Base-by-base conservation (phyloP, 768 basidiomycete genomes). In the Amanita inopinata region DNA sequence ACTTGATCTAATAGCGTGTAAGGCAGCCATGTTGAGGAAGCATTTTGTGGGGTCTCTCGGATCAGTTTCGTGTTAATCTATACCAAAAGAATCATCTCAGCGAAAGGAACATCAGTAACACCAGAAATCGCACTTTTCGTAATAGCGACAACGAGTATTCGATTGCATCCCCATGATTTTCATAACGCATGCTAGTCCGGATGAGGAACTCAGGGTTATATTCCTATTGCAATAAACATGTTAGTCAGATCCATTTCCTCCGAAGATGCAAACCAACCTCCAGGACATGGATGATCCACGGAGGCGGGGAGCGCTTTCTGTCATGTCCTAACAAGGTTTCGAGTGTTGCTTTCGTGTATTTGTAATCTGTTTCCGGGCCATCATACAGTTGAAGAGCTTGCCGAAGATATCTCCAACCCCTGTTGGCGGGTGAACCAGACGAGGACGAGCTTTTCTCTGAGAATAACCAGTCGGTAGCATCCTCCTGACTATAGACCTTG, bases 331-430 rank as follows among this genome's bases (percentile, higher is more conserved):
- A 61, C 14, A 93, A 75, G 5, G 78, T 81, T 57, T 93, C 86
- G 36, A 92, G 64, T 10, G 78, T 74, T 17, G 77, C 73, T 53
- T 88, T 86, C 36, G 74, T 73, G 57, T 96, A 94, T 45, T 70
- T 71, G 61, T 73, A 80, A 55, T 89, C 80, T 10, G 77, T 86
- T 39, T 77, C 73, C 14, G 65, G 53, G 8, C 67, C 67, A 56
- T 99, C 94, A 52, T 96, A 76, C 36, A 81, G 76, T 44, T 81
- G 76, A 47, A 97, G 67, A 14, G 81, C 74, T 50, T 79, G 71
- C 49, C 89, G 83, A 33, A 99, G 72, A 58, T 91, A 91, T 54
- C 84, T 74, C 87, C 92, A 92, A 3, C 81, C 90, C 48, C 85
- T 75, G 49, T 87, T 82, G 25, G 79, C 73, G 12, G 80, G 67